These are phyloP conservation scores for Thoreauomyces humboldtii DNA, from an alignment of 192 early-diverging fungal genomes.

Conservation along the genomic window DNA sequence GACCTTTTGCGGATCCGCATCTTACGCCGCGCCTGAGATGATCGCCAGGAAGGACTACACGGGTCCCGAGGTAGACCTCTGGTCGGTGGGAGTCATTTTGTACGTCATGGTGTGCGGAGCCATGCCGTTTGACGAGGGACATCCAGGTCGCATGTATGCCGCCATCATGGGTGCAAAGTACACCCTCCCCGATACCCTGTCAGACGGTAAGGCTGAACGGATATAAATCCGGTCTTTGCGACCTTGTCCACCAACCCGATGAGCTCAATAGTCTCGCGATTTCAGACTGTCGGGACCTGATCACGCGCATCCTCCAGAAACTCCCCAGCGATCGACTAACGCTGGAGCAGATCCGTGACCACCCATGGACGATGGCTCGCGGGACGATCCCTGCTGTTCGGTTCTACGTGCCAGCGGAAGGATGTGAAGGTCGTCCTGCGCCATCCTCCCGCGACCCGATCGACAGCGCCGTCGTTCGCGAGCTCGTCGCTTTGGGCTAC, in stretches of 20 bases:
- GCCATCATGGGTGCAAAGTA: slow-evolving; percentile 39
- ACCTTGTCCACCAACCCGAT: no score
- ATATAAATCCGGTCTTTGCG: no score
- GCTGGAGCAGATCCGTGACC: slow-evolving; percentile 32
- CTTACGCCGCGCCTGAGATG: slow-evolving; percentile 68
- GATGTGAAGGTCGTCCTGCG: no score
- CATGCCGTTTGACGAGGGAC: slow-evolving; percentile 96
- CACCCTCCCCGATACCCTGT: slow-evolving; percentile 26
- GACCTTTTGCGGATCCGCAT: slow-evolving; percentile 54
- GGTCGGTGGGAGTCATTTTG: slow-evolving; percentile 94
- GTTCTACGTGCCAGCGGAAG: slow-evolving; percentile 17
- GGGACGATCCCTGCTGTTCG: slow-evolving; percentile 26
- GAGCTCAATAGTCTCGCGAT: no score
- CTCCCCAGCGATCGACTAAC: slow-evolving; percentile 36
- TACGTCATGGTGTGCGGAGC: slow-evolving; percentile 95
- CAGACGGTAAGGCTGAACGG: background rate
- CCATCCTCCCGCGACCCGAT: no score
- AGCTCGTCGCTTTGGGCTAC: background rate
- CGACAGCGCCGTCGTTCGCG: background rate
- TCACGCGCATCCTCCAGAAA: slow-evolving; percentile 36
- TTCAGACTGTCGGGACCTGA: slow-evolving; percentile 26
- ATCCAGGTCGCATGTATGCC: slow-evolving; percentile 60
- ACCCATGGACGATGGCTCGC: slow-evolving; percentile 39
- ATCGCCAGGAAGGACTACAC: slow-evolving; percentile 83
- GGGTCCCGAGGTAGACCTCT: slow-evolving; percentile 95